Conservation (phyloP, 257 asterid genomes). For the Eucommia ulmoides region DNA sequence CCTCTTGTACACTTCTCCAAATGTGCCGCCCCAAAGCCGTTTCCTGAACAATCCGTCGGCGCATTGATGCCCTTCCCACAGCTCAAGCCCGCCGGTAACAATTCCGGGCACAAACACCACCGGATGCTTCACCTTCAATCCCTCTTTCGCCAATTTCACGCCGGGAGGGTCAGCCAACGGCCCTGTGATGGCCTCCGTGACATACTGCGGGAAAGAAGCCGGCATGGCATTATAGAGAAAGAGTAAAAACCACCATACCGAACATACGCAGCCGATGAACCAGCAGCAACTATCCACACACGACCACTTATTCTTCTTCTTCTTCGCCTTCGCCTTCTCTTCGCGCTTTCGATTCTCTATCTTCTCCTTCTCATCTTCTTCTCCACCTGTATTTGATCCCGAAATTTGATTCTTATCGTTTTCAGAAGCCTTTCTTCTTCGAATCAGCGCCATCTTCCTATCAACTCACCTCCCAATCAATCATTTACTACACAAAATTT, state of each 20-base stretch:
- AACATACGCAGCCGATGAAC: slow-evolving; percentile 67
- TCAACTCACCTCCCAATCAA: not conserved
- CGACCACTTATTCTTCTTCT: slow-evolving; percentile 42
- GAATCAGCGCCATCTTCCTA: slow-evolving; percentile 24
- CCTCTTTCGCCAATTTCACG: slow-evolving; percentile 57
- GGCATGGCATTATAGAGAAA: slow-evolving; percentile 76
- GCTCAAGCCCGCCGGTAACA: slow-evolving; percentile 82
- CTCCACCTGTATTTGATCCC: slow-evolving; percentile 18
- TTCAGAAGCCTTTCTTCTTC: slow-evolving; percentile 41
- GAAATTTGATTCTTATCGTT: slow-evolving; percentile 18
- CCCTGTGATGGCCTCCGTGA: slow-evolving; percentile 70
- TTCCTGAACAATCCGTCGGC: slow-evolving; percentile 52
- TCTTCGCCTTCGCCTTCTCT: slow-evolving; percentile 17
- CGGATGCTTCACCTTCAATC: slow-evolving; percentile 56
- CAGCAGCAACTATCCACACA: slow-evolving; percentile 79
- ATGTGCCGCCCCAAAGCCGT: slow-evolving; percentile 51
- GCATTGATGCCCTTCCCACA: slow-evolving; percentile 86
- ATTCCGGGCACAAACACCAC: slow-evolving; percentile 71
- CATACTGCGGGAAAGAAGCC: slow-evolving; percentile 75
- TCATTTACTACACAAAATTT: too few species aligned
- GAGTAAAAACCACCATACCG: slow-evolving; percentile 64
- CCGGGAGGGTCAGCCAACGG: slow-evolving; percentile 94
- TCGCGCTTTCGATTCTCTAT: not conserved
- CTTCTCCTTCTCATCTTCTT: slow-evolving; percentile 12
- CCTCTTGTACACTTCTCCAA: slow-evolving; percentile 49